A percentile compares a stretch with the other conserved stretches of the same genome.
Evolutionary conservation across 305 asterid genomes (phyloP).

Genomic region (Withania somnifera): DNA sequence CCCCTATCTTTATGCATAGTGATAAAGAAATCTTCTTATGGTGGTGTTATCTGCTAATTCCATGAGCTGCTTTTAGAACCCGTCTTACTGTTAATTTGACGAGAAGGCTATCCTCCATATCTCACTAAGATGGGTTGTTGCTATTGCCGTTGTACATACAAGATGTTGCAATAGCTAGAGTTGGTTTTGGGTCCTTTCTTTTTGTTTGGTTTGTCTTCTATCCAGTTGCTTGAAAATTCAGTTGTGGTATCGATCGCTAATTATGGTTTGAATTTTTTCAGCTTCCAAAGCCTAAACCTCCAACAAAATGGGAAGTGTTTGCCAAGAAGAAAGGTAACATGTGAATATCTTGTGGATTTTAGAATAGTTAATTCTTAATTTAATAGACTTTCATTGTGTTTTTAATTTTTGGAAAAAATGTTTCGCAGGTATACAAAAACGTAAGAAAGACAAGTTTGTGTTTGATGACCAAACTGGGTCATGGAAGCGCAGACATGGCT

Average conservation of each 20-base stretch:
- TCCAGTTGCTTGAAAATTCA: too few species aligned
- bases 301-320: slow-evolving; percentile 90
- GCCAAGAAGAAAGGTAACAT: slow-evolving; percentile 85
- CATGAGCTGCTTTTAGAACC: neutral
- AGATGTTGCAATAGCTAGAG: too few species aligned
- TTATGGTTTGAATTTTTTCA: slow-evolving; percentile 20
- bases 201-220: too few species aligned
- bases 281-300: slow-evolving; percentile 93
- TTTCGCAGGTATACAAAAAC: slow-evolving; percentile 56
- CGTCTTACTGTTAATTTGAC: too few species aligned
- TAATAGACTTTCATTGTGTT: neutral
- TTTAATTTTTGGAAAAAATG: neutral
- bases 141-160: too few species aligned
- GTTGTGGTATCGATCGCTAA: too few species aligned
- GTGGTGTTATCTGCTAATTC: neutral
- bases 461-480: slow-evolving; percentile 71
- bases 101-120: too few species aligned
- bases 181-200: too few species aligned
- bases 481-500: slow-evolving; percentile 94
- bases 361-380: neutral
- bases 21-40: neutral
- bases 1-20: neutral
- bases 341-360: neutral
- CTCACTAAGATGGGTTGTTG: too few species aligned
- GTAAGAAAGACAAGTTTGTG: slow-evolving; percentile 66